Percentiles rank a stretch among this genome's conserved stretches.
Evolutionary conservation across 371 early-diverging fungal genomes (phyloP).

Genomic region (Nosema muscidifuracis): DNA sequence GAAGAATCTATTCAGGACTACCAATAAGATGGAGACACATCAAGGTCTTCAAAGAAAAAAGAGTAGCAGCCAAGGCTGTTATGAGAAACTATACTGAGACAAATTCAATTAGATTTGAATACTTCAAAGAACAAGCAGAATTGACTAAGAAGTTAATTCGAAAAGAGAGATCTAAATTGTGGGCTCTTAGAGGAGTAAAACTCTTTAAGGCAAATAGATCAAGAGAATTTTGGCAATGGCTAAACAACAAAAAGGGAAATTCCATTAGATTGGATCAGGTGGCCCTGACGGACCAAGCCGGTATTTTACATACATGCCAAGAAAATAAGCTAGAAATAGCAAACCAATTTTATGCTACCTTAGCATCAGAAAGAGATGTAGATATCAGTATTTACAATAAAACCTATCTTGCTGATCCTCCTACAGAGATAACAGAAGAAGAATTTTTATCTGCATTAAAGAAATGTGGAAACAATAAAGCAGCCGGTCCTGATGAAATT

Average conservation of each 20-base stretch:
- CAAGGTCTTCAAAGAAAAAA: too few relatives aligned
- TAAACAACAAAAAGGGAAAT: neutral
- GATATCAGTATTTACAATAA: neutral
- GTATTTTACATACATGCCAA: neutral
- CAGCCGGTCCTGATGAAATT: neutral
- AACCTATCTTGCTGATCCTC: neutral
- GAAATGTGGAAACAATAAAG: conserved; percentile 10
- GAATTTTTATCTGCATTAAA: conserved; percentile 7
- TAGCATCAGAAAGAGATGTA: neutral
- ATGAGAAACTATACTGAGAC: neutral
- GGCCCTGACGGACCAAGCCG: neutral
- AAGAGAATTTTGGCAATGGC: conserved; percentile 10
- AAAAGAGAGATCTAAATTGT: neutral
- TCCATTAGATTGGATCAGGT: conserved; percentile 3
- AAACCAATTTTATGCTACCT: neutral
- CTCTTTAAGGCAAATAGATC: neutral
- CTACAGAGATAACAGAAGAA: neutral
- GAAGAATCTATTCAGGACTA: too few relatives aligned
- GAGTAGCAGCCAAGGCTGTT: neutral
- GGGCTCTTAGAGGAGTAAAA: neutral
- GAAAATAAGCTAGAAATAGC: neutral
- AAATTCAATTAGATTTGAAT: neutral
- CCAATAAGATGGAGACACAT: too few relatives aligned
- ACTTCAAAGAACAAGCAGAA: neutral
- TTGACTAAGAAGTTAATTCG: neutral